Evolutionary conservation across 768 basidiomycete species (phyloP).

Genomic region (Lepiota venenata): DNA sequence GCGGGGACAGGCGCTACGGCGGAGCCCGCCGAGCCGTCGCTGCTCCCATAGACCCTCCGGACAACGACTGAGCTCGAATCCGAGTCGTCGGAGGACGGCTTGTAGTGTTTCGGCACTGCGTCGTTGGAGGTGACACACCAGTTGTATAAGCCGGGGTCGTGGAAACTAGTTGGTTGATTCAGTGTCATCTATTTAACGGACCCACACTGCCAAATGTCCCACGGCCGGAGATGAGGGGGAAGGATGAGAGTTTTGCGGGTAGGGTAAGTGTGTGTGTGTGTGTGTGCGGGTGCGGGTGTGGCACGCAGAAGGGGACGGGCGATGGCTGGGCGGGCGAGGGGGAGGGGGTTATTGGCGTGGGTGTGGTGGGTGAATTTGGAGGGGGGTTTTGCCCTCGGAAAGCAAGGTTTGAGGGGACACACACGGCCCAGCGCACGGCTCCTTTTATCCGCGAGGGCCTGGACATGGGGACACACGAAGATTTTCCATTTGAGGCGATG

Average conservation of each 20-base stretch:
- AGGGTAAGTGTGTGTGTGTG: no score
- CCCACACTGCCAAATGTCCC: conserved; percentile 8
- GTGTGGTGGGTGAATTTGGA: background rate
- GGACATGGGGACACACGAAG: background rate
- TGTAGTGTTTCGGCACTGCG: conserved; percentile 8
- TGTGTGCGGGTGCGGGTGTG: no score
- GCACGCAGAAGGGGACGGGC: background rate
- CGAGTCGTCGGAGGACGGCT: conserved; percentile 8
- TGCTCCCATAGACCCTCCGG: conserved; percentile 1
- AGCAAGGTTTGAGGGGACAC: background rate
- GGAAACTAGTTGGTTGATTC: background rate
- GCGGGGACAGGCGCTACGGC: background rate
- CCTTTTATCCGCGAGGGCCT: background rate
- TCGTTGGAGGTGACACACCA: background rate
- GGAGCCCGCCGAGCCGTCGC: conserved; percentile 5
- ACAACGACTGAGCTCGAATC: background rate
- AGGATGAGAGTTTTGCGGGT: no score
- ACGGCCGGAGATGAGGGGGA: background rate
- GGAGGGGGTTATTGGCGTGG: background rate
- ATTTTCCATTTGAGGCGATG: conserved; percentile 5
- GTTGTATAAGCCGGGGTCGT: no score
- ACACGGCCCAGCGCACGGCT: background rate
- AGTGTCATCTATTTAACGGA: conserved; percentile 5
- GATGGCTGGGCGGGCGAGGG: background rate
- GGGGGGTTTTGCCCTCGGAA: background rate